phyloP scores from a whole-genome alignment of 257 asterid species.

The Solanum lignicaule region DNA sequence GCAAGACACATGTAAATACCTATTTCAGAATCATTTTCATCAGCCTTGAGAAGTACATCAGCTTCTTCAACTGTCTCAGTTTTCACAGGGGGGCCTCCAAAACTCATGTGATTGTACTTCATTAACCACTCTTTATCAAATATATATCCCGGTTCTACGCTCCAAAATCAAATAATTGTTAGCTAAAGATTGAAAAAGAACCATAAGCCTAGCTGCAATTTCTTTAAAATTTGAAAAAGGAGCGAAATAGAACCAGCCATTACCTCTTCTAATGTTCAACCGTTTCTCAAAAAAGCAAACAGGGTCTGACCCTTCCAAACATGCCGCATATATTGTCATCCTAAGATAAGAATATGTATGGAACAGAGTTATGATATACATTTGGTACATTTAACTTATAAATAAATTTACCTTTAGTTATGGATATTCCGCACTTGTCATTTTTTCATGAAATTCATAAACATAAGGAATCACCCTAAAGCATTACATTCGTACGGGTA shows the following conservation, averaged over 20 bases:
- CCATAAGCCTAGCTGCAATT: not conserved
- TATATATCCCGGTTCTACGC: constrained; percentile 45
- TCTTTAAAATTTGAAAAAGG: not conserved
- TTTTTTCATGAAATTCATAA: not conserved
- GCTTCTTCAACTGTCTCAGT: constrained; percentile 61
- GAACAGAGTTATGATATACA: not conserved
- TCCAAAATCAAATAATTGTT: not conserved
- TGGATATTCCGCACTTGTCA: not conserved
- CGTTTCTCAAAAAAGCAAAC: constrained; percentile 78
- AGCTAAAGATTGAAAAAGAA: not conserved
- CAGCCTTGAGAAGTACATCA: constrained; percentile 34
- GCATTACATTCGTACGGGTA: not conserved
- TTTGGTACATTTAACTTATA: not conserved
- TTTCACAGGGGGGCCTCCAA: constrained; percentile 88
- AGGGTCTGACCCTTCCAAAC: constrained; percentile 93
- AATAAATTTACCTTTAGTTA: not conserved
- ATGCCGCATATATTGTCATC: constrained; percentile 68
- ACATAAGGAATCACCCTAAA: not conserved
- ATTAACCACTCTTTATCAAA: constrained; percentile 41
- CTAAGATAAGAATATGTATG: constrained; percentile 12
- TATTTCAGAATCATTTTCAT: constrained; percentile 60
- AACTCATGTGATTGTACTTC: constrained; percentile 83
- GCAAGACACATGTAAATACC: constrained; percentile 22
- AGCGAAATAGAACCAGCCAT: not conserved
- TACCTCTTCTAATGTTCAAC: constrained; percentile 60